phyloP scores from a whole-genome alignment of 2,329 filamentous ascomycete genomes.

The Apiospora koreana region DNA sequence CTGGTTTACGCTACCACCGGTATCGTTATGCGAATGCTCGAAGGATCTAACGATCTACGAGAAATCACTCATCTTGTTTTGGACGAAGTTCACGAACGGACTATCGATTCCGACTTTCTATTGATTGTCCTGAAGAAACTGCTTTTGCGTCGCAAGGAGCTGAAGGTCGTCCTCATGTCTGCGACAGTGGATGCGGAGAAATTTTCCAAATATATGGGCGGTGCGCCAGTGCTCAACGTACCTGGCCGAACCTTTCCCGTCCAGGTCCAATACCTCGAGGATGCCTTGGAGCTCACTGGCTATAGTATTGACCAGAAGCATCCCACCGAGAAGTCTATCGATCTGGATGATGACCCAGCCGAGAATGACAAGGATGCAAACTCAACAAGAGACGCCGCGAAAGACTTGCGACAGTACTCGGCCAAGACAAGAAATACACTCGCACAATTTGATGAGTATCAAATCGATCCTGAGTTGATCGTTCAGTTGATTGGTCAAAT shows the following conservation, averaged over 20 bases:
- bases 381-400: conserved; percentile 57
- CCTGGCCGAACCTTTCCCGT: conserved; percentile 95
- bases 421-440: conserved; percentile 74
- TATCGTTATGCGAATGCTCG: conserved; percentile 98
- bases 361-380: conserved; percentile 54
- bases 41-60: conserved; percentile 79
- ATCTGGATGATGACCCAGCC: conserved; percentile 62
- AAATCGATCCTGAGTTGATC: conserved; percentile 86
- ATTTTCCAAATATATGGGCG: conserved; percentile 85
- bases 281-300: conserved; percentile 85
- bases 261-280: conserved; percentile 83
- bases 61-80: conserved; percentile 93
- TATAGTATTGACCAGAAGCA: conserved; percentile 60
- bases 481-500: conserved; percentile 77
- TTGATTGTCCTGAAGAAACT: conserved; percentile 88
- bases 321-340: conserved; percentile 54
- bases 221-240: conserved; percentile 84
- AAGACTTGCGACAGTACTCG: conserved; percentile 73
- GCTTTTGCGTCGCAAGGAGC: conserved; percentile 71
- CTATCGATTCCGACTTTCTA: conserved; percentile 95
- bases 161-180: conserved; percentile 96
- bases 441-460: conserved; percentile 82
- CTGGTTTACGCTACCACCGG: conserved; percentile 88
- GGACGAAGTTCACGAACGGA: conserved; percentile 96
- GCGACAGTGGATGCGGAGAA: conserved; percentile 91